These are phyloP conservation scores for Neurospora sp. DNA, from an alignment of 495 filamentous ascomycete species.

Conservation along the genomic window DNA sequence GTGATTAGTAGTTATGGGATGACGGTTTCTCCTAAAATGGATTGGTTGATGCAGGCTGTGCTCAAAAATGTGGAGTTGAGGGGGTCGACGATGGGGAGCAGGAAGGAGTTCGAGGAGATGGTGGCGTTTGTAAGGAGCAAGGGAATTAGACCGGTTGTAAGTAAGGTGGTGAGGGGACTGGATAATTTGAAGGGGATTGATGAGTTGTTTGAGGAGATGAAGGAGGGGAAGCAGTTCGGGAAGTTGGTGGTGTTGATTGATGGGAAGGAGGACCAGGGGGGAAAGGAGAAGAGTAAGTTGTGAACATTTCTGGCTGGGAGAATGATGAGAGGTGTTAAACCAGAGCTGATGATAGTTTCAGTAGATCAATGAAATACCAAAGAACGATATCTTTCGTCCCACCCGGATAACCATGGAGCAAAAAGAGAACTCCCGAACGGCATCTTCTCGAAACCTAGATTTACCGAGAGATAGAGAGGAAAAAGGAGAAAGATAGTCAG, in stretches of 20 bases:
- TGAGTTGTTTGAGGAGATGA: slow-evolving; percentile 64
- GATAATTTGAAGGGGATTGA: slow-evolving; percentile 58
- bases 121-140: slow-evolving; percentile 57
- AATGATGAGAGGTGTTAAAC: background rate
- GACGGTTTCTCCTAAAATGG: slow-evolving; percentile 64
- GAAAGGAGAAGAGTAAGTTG: background rate
- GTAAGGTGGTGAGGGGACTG: slow-evolving; percentile 50
- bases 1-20: slow-evolving; percentile 66
- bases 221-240: slow-evolving; percentile 64
- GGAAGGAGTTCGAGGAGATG: slow-evolving; percentile 68
- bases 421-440: background rate
- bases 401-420: background rate
- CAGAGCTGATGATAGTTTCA: background rate
- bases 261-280: slow-evolving; percentile 3
- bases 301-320: background rate
- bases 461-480: background rate
- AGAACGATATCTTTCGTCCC: background rate
- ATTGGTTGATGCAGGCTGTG: slow-evolving; percentile 61
- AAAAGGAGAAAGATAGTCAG: too few species aligned
- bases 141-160: slow-evolving; percentile 55
- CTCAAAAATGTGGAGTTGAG: slow-evolving; percentile 65
- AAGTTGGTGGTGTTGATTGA: slow-evolving; percentile 55
- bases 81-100: slow-evolving; percentile 67
- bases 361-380: background rate
- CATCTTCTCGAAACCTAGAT: background rate